Conservation (phyloP, 768 basidiomycete genomes). For the Neoboletus magnificus region DNA sequence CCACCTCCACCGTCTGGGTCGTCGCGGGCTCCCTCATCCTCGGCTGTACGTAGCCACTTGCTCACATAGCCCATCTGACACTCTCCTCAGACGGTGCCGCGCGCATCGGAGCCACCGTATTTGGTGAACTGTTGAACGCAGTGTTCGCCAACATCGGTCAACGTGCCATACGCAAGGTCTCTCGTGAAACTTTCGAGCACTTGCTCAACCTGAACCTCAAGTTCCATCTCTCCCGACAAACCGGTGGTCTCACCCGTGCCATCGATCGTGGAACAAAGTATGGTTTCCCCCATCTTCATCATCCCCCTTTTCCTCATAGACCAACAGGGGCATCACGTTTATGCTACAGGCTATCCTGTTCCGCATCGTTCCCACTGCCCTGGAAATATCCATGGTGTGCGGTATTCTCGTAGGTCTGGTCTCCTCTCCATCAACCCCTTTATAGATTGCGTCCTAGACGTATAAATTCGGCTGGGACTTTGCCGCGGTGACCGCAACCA, state of each 20-base stretch:
- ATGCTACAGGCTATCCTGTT: constrained; percentile 90
- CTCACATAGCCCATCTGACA: not conserved
- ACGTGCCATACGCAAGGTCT: constrained; percentile 89
- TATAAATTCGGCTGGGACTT: constrained; percentile 99
- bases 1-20: constrained; percentile 80
- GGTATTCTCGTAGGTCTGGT: constrained; percentile 76
- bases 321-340: constrained; percentile 87
- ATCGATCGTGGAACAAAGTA: constrained; percentile 98
- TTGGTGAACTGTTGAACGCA: constrained; percentile 89
- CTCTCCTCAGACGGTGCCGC: constrained; percentile 75
- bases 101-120: constrained; percentile 84
- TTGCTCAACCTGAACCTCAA: constrained; percentile 85
- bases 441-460: constrained; percentile 48
- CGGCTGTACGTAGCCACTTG: constrained; percentile 65
- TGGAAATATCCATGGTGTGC: constrained; percentile 96
- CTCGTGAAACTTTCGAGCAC: constrained; percentile 93
- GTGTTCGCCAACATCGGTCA: constrained; percentile 97
- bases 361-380: constrained; percentile 90
- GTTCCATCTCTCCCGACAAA: constrained; percentile 92
- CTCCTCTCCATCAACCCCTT: not conserved
- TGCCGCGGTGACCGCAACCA: constrained; percentile 81
- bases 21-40: constrained; percentile 86
- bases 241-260: constrained; percentile 92
- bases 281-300: constrained; percentile 14
- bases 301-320: not conserved